phyloP scores from a whole-genome alignment of 1,284 basidiomycete genomes.

The Ustilago bromivora region DNA sequence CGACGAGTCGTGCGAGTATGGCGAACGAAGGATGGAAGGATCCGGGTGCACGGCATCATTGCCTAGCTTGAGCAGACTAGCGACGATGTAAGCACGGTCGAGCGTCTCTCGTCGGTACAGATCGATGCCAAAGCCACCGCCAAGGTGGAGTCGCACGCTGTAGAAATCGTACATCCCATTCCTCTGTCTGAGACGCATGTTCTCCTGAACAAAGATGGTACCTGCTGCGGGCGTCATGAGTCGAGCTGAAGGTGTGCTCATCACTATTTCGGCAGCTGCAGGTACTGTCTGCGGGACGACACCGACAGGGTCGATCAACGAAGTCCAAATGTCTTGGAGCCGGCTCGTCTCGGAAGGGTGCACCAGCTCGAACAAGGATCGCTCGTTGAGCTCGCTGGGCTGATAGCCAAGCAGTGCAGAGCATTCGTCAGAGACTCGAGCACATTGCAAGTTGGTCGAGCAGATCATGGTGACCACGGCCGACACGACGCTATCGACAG shows the following conservation, averaged over 20 bases:
- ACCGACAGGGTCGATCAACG: slow-evolving; percentile 54
- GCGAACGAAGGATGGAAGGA: slow-evolving; percentile 37
- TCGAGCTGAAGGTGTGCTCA: slow-evolving; percentile 34
- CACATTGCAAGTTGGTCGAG: slow-evolving; percentile 56
- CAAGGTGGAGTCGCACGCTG: slow-evolving; percentile 57
- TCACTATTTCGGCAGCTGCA: slow-evolving; percentile 44
- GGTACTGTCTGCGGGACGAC: slow-evolving; percentile 46
- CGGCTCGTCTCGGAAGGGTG: slow-evolving; percentile 51
- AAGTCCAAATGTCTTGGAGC: slow-evolving; percentile 48
- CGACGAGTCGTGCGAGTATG: slow-evolving; percentile 36
- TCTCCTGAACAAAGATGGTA: slow-evolving; percentile 59
- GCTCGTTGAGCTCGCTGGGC: slow-evolving; percentile 48
- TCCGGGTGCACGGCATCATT: slow-evolving; percentile 57
- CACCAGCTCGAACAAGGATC: slow-evolving; percentile 53
- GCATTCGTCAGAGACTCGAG: slow-evolving; percentile 53
- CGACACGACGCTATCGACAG: slow-evolving; percentile 26
- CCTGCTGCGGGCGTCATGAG: slow-evolving; percentile 56
- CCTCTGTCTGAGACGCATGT: slow-evolving; percentile 52
- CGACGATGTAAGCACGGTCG: slow-evolving; percentile 58
- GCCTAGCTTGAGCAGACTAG: slow-evolving; percentile 56
- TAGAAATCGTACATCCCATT: slow-evolving; percentile 56
- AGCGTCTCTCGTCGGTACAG: slow-evolving; percentile 56
- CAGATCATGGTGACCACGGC: slow-evolving; percentile 55
- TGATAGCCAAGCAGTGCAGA: slow-evolving; percentile 49
- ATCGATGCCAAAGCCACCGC: slow-evolving; percentile 58